These are phyloP conservation scores for Poronia punctata DNA, from an alignment of 495 filamentous ascomycete genomes.

Conservation along the genomic window DNA sequence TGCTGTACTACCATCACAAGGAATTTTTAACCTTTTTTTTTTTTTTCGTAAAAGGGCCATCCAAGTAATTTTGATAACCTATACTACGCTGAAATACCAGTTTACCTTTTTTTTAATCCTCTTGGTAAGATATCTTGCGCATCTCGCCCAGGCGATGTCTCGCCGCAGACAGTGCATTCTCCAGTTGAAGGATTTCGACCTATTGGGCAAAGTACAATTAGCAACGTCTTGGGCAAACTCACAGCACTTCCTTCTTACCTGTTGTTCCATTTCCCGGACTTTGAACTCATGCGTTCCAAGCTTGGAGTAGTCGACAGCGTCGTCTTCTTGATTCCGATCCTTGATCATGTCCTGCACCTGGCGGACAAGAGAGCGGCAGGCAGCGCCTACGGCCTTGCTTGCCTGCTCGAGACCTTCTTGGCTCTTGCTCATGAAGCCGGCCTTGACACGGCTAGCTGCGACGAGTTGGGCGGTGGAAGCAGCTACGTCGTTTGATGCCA, in stretches of 20 bases:
- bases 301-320: conserved; percentile 80
- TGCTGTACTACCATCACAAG: too few species aligned
- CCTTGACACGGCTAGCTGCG: conserved; percentile 92
- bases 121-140: conserved; percentile 96
- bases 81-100: too few species aligned
- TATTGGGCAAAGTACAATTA: conserved; percentile 28
- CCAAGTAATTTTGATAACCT: too few species aligned
- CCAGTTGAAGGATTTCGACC: conserved; percentile 96
- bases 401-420: conserved; percentile 87
- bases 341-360: conserved; percentile 94
- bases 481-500: conserved; percentile 93
- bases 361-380: conserved; percentile 78
- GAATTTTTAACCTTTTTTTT: too few species aligned
- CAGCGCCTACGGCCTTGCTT: conserved; percentile 84
- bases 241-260: conserved; percentile 52
- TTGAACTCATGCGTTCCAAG: conserved; percentile 94
- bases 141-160: conserved; percentile 87
- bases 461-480: conserved; percentile 95
- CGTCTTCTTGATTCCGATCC: conserved; percentile 74
- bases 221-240: not conserved
- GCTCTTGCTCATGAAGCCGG: conserved; percentile 92
- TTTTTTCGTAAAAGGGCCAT: too few species aligned
- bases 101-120: conserved; percentile 45
- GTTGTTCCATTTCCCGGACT: conserved; percentile 97
- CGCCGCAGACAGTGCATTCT: conserved; percentile 77